Evolutionary conservation across 208 protist genomes (phyloP).

Genomic region (Leishmania turanica): DNA sequence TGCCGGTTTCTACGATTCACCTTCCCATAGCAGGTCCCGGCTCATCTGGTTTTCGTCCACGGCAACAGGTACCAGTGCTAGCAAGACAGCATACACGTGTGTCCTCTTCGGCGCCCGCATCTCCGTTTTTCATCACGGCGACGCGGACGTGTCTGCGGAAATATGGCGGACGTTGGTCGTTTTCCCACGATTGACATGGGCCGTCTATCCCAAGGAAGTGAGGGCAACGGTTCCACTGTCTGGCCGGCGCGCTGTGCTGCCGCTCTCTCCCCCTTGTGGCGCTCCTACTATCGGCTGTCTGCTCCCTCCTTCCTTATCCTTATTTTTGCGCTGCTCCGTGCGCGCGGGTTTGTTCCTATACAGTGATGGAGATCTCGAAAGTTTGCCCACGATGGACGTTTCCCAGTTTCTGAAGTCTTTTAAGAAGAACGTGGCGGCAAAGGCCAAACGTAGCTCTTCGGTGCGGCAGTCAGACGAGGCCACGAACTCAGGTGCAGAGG

Average conservation of each 20-base stretch:
- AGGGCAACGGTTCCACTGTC: neutral
- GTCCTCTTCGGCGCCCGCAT: neutral
- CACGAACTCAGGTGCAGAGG: neutral
- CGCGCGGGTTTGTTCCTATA: neutral
- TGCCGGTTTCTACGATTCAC: neutral
- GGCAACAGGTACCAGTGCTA: neutral
- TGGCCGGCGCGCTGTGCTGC: neutral
- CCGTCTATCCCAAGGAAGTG: neutral
- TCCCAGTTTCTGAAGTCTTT: constrained; percentile 76
- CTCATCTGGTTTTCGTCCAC: neutral
- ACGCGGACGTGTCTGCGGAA: neutral
- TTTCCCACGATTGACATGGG: neutral
- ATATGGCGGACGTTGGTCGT: neutral
- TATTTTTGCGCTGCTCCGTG: neutral
- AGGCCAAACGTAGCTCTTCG: neutral
- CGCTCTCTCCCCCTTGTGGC: neutral
- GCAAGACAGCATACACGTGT: neutral
- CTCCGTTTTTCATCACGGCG: neutral
- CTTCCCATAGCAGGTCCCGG: neutral
- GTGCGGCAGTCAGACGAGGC: neutral
- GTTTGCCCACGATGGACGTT: constrained; percentile 55
- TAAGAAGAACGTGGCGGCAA: constrained; percentile 37
- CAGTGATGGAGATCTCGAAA: neutral
- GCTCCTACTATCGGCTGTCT: neutral
- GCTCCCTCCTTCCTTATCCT: neutral